These are phyloP conservation scores for Venturia nashicola DNA, from an alignment of 2,329 filamentous ascomycete genomes.

Conservation along the genomic window DNA sequence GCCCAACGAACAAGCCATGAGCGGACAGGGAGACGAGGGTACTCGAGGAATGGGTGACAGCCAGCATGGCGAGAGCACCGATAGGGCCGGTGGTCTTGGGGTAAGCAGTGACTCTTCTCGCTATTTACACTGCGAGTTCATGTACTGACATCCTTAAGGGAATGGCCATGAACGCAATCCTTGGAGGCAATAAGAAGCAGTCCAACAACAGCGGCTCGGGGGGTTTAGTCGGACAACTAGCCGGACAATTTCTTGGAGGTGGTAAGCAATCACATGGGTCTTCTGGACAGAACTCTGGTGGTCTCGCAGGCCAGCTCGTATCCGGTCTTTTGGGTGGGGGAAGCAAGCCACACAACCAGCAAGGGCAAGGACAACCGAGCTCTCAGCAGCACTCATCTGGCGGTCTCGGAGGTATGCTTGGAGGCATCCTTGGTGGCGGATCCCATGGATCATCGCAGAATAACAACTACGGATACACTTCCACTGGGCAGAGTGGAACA, in stretches of 20 bases:
- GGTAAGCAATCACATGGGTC: slow-evolving; percentile 12
- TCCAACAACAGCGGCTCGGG: not conserved
- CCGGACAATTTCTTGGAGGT: slow-evolving; percentile 20
- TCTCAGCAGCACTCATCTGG: slow-evolving; percentile 4
- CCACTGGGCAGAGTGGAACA: slow-evolving; percentile 17
- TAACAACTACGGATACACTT: slow-evolving; percentile 24
- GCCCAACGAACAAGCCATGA: not conserved
- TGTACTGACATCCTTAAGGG: slow-evolving; percentile 10
- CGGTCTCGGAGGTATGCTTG: slow-evolving; percentile 10
- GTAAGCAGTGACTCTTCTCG: slow-evolving; percentile 10
- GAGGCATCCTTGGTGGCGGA: slow-evolving; percentile 8
- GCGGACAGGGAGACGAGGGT: slow-evolving; percentile 3
- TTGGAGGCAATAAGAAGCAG: slow-evolving; percentile 18
- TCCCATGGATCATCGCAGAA: slow-evolving; percentile 11
- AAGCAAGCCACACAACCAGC: slow-evolving; percentile 14
- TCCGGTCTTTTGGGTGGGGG: slow-evolving; percentile 13
- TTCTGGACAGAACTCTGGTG: slow-evolving; percentile 11
- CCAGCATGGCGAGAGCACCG: slow-evolving; percentile 10
- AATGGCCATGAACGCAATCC: slow-evolving; percentile 16
- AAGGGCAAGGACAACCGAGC: slow-evolving; percentile 8
- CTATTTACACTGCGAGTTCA: not conserved
- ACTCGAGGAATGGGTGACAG: slow-evolving; percentile 8
- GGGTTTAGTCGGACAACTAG: slow-evolving; percentile 14
- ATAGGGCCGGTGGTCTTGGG: slow-evolving; percentile 16
- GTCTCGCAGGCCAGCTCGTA: slow-evolving; percentile 15